A percentile compares a stretch with the other conserved stretches of the same genome.
Conservation (phyloP, 2,329 filamentous ascomycete genomes). For the Fusarium papillatum region DNA sequence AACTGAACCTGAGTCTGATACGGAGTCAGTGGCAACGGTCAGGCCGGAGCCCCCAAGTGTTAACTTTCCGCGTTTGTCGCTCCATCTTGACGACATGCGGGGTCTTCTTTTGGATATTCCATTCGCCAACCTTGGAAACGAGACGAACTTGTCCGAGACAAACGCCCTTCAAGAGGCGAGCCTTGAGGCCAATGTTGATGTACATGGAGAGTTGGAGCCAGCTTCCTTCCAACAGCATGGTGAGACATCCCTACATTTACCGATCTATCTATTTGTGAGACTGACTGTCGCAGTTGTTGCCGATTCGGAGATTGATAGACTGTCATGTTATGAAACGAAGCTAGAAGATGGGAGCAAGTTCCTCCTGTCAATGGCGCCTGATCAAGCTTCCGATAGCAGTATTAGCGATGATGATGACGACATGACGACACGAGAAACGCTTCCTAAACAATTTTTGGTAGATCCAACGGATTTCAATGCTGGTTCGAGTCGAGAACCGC, state of each 20-base stretch:
- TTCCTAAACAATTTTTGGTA: neutral
- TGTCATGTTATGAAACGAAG: neutral
- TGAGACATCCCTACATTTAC: neutral
- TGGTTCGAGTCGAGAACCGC: neutral
- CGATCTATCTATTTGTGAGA: neutral
- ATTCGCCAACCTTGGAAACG: constrained; percentile 6
- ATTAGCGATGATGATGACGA: neutral
- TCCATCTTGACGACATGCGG: constrained; percentile 46
- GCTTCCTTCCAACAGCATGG: neutral
- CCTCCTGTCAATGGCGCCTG: neutral
- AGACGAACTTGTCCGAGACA: neutral
- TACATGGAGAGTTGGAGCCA: neutral
- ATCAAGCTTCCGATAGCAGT: neutral
- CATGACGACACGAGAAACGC: neutral
- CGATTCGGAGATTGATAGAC: neutral
- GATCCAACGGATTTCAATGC: neutral
- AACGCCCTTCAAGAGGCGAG: neutral
- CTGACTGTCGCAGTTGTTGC: neutral
- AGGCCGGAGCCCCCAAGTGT: constrained; percentile 11
- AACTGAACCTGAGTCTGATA: constrained; percentile 28
- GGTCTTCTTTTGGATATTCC: constrained; percentile 42
- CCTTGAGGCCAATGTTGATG: neutral
- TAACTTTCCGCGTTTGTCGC: constrained; percentile 47
- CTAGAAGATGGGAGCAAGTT: neutral
- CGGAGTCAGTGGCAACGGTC: constrained; percentile 37